Evolutionary conservation across 257 asterid genomes (phyloP), one percentile per base, ranked within the genome.

Genomic region (Anisodus acutangulus): DNA sequence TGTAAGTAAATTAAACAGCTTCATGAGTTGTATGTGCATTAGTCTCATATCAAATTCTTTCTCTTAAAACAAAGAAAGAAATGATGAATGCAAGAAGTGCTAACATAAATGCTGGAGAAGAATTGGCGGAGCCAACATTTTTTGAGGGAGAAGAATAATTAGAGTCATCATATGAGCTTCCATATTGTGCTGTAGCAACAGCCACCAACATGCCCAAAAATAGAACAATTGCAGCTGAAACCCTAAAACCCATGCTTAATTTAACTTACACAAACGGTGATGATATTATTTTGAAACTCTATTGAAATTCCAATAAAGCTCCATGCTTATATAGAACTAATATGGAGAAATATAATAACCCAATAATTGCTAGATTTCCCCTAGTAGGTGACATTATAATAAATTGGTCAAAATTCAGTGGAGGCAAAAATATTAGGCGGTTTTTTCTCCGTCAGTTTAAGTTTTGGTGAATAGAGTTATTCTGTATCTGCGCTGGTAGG

Each of bases 141-240:
- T 69, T 37, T 37, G 53, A 37, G 11, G 45, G 78, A 12, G 49
- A 35, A 45, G 45, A 35, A 17, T 35, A 13, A 45, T 10, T 43
- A 47, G 41, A 49, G 45, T 54, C 35, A 17, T 59, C 67, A n/a
- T 51, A 19, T 8, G 47, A 16, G 8, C 68, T 12, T 35, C 82
- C 82, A 59, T 79, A 79, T 79, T 79, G 82, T 35, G 82, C 53
- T 41, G 83, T 47, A 19, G 67, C 83, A n/a, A 22, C 55, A 80
- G 57, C 59, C 4, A 80, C 53, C 71, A 80, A 80, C 26, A 80
- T 41, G 72, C 55, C 74, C 13, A 80, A 60, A 41, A 62, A 80
- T 31, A 31, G 35, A 60, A 64, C 8, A 19, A 41, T 80, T 1
- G 54, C 22, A 41, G 74, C 59, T 80, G 74, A 80, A 64, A n/a